These are phyloP conservation scores for Trametes polyzona DNA, from an alignment of 1,284 basidiomycete genomes.

Conservation along the genomic window DNA sequence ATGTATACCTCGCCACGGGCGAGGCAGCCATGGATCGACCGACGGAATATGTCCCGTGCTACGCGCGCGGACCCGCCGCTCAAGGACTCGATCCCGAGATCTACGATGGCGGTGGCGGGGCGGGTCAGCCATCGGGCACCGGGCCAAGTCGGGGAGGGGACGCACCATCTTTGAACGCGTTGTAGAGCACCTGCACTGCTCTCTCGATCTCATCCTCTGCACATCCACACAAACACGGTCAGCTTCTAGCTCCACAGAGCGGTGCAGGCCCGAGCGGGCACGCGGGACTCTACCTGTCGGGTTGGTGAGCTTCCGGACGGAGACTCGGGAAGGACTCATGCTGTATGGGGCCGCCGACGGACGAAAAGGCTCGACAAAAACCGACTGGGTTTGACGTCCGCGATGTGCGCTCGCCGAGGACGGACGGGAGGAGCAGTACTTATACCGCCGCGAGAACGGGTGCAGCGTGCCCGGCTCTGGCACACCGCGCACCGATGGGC, in stretches of 20 bases:
- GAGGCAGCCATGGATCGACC: conserved; percentile 27
- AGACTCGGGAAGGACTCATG: conserved; percentile 3
- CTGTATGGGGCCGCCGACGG: not conserved
- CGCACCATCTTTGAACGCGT: conserved; percentile 29
- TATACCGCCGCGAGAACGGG: conserved; percentile 16
- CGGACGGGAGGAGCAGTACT: conserved; percentile 7
- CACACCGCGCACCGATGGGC: conserved; percentile 13
- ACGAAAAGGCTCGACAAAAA: not conserved
- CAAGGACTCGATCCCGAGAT: conserved; percentile 28
- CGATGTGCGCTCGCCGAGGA: not conserved
- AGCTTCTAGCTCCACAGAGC: not conserved
- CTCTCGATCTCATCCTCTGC: conserved; percentile 28
- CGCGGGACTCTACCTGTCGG: conserved; percentile 25
- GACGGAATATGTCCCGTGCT: conserved; percentile 24
- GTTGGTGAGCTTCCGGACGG: conserved; percentile 23
- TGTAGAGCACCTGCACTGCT: conserved; percentile 25
- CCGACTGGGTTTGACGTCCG: not conserved
- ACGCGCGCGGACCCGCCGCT: conserved; percentile 25
- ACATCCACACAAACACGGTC: not conserved
- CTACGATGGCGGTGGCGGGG: conserved; percentile 9
- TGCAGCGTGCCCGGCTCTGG: conserved; percentile 15
- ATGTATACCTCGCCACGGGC: conserved; percentile 27
- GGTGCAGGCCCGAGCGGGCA: not conserved
- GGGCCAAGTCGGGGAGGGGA: not conserved
- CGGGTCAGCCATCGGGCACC: not conserved